Evolutionary conservation across 805 yeast genomes (phyloP), one percentile per base, ranked within the genome.

Genomic region (Hanseniaspora pseudoguilliermondii): DNA sequence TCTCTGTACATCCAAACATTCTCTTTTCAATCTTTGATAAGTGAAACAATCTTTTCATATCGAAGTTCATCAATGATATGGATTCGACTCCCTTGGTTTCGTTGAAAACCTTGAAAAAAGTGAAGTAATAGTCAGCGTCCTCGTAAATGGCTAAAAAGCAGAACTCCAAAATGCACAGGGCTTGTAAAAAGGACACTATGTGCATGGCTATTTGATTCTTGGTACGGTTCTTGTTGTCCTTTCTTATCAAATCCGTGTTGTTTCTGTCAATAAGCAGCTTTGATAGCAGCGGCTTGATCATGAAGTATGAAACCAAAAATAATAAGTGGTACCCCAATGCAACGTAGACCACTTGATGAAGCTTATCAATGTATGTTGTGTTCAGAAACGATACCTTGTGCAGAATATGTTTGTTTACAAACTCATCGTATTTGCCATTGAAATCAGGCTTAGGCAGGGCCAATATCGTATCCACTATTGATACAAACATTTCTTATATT

Each of bases 131-230:
- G 10, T 50, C 51, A 46, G 57, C 59, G 48, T 57, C 55, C 10
- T 60, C 49, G 29, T 53, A 40, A 34, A 63, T 56, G 41, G 63
- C 63, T 27, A 53, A 55, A 32, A 62, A 54, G 25, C 70, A 63
- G 13, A 82, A 63, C 27, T 71, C 63, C 25, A 88, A 67, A 23
- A 95, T 82, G 23, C 85, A 60, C 0, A 87, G 41, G 39, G 93
- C 80, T 69, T 93, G 97, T 23, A 89, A 77, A 75, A 86, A 80
- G 1, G 96, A 85, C 5, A 88, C 95, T 27, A 86, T 76, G 68
- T 90, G 97, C 44, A 69, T 63, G 3, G 69, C 61, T 29, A 66
- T 58, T 58, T 69, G 71, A 23, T 58, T 47, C 11, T 48, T 57
- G 32, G 58, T 57, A 42, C 58, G 62, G 34, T 57, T 59, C 39